Evolutionary conservation across 2,329 filamentous ascomycete genomes (phyloP).

Genomic region (Lachnellula subtilissima): DNA sequence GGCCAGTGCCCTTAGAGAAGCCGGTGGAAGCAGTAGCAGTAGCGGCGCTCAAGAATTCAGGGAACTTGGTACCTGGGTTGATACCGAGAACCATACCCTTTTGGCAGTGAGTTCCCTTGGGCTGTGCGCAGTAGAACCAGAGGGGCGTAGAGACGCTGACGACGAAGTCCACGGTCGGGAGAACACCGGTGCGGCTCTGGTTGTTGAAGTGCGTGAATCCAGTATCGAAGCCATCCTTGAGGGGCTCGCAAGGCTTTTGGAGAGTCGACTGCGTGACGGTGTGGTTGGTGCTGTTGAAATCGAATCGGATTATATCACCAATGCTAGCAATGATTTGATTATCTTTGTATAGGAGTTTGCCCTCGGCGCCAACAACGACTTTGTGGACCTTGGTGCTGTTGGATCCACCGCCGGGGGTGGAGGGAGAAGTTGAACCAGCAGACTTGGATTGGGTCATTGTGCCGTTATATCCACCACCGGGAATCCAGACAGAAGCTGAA

Average conservation of each 20-base stretch:
- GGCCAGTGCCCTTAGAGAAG: not conserved
- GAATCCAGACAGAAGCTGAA: too few relatives aligned
- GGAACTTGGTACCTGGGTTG: constrained; percentile 23
- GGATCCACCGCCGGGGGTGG: not conserved
- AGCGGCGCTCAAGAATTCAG: constrained; percentile 9
- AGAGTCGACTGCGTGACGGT: constrained; percentile 68
- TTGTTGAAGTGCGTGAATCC: constrained; percentile 60
- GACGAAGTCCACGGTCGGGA: constrained; percentile 9
- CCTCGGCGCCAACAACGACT: constrained; percentile 10
- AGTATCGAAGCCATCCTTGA: constrained; percentile 61
- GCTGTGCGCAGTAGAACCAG: constrained; percentile 32
- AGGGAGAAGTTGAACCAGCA: not conserved
- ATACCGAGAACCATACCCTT: constrained; percentile 29
- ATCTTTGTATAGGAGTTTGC: constrained; percentile 46
- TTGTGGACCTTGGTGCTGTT: not conserved
- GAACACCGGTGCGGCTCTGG: constrained; percentile 43
- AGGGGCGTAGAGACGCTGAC: constrained; percentile 20
- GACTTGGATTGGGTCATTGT: not conserved
- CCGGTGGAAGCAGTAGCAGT: not conserved
- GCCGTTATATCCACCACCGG: not conserved
- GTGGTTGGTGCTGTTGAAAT: constrained; percentile 67
- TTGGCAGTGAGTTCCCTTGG: constrained; percentile 20
- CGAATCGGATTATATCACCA: constrained; percentile 66
- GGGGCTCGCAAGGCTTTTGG: constrained; percentile 53
- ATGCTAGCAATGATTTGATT: constrained; percentile 52